These are phyloP conservation scores for Hysterangium stoloniferum DNA, from an alignment of 768 basidiomycete species.

Conservation along the genomic window DNA sequence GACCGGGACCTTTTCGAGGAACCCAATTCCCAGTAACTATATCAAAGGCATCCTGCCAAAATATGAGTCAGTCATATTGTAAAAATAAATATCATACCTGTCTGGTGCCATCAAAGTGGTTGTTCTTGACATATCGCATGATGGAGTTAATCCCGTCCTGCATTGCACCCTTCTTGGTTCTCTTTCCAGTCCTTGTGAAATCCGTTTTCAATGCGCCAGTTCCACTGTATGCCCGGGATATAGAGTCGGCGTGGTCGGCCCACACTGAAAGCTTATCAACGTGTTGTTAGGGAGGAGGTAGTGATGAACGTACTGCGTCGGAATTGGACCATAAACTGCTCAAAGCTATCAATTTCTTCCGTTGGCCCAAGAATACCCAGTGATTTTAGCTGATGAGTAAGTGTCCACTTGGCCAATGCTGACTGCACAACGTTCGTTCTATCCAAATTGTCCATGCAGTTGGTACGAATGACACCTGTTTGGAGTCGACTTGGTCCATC, in stretches of 20 bases:
- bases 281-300: slow-evolving; percentile 8
- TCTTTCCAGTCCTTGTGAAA: slow-evolving; percentile 88
- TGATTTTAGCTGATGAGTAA: slow-evolving; percentile 68
- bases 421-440: slow-evolving; percentile 96
- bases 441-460: slow-evolving; percentile 97
- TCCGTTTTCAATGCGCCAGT: slow-evolving; percentile 96
- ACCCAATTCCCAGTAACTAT: slow-evolving; percentile 88
- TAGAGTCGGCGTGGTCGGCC: slow-evolving; percentile 92
- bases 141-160: slow-evolving; percentile 84
- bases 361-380: slow-evolving; percentile 64
- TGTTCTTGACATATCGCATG: slow-evolving; percentile 89
- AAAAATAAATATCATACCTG: slow-evolving; percentile 42
- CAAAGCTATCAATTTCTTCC: slow-evolving; percentile 75
- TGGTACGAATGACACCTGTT: slow-evolving; percentile 77
- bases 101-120: slow-evolving; percentile 90
- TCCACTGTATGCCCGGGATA: slow-evolving; percentile 87
- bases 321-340: slow-evolving; percentile 72
- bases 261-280: slow-evolving; percentile 56
- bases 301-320: slow-evolving; percentile 62
- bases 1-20: slow-evolving; percentile 59
- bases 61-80: background rate
- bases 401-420: slow-evolving; percentile 77
- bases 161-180: slow-evolving; percentile 70
- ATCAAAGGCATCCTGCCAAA: slow-evolving; percentile 83
- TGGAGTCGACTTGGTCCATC: slow-evolving; percentile 51